Percentiles rank a stretch among this genome's conserved stretches.
Conservation (phyloP, 1,284 basidiomycete species). For the Microbotryomycetes sp. region DNA sequence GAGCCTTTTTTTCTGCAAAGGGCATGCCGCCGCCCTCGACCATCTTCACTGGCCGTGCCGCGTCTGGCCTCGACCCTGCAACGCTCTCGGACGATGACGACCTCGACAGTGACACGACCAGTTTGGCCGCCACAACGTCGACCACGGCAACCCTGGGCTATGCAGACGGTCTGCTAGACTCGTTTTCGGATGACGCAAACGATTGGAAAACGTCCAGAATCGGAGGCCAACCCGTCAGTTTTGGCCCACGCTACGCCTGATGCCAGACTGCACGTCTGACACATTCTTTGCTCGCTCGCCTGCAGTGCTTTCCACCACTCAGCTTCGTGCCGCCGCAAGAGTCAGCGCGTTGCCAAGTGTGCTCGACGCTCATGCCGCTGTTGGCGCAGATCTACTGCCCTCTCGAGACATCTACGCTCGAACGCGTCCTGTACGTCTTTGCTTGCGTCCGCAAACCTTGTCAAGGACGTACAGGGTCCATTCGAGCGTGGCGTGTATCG, state of each 20-base stretch:
- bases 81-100: conserved; percentile 29
- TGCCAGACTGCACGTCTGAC: background rate
- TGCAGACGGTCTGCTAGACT: conserved; percentile 16
- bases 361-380: conserved; percentile 62
- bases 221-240: conserved; percentile 26
- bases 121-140: conserved; percentile 11
- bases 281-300: background rate
- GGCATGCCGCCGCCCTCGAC: conserved; percentile 20
- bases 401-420: conserved; percentile 68
- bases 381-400: conserved; percentile 79
- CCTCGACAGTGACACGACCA: conserved; percentile 2
- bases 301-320: conserved; percentile 28
- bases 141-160: conserved; percentile 21
- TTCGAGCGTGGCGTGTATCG: conserved; percentile 20
- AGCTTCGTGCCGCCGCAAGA: conserved; percentile 40
- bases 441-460: conserved; percentile 60
- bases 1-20: background rate
- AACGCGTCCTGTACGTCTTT: conserved; percentile 71
- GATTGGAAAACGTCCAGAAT: conserved; percentile 28
- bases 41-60: background rate
- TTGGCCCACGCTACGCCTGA: background rate
- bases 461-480: conserved; percentile 60
- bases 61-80: conserved; percentile 14
- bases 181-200: background rate
- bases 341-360: conserved; percentile 54